Evolutionary conservation across 2,329 filamentous ascomycete species (phyloP), one percentile per base, ranked within the genome.

Genomic region (Tolypocladium sp.): DNA sequence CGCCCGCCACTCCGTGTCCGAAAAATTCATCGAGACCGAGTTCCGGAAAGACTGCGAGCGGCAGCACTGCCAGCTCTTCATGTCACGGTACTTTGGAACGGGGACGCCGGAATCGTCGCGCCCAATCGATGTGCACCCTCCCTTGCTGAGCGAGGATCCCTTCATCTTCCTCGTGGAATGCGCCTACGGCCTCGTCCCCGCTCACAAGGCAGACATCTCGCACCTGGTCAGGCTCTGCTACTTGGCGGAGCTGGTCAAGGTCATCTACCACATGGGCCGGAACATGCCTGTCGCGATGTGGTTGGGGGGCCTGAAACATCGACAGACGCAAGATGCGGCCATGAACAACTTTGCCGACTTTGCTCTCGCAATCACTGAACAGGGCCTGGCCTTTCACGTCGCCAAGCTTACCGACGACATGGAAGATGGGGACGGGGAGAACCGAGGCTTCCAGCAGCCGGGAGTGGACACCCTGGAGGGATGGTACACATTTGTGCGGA

Each of bases 191-290:
- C 71, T 95, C 22, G 81, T 83, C 8, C 82, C 88, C 10, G 81
- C 87, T 2, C 82, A 91, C 35, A 78, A 83, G 46, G 81, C 90
- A 44, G 90, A 95, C 58, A 84, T 95, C 49, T 83, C 87, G 46
- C 89, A 96, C 71, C 73, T 97, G 57, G 74, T 97, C 56, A 86
- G 89, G 42, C 78, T 97, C 53, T 97, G 92, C 74, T 97, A 96
- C 69, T 81, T 96, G 58, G 91, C 91, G 3, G 94, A 99, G 73
- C 85, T 99, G 59, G 85, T 95, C 61, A 95, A 96, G 74, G 86
- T 92, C 7, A 81, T 91, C 20, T 80, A 79, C 62, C 78, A 83
- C 66, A 78, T 85, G 70, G 77, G 79, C 30, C 79, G 78, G 55
- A 84, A 83, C 67, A 79, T 84, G 54, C 76, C 81, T 0, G 69